Evolutionary conservation across 169 alveolate species (phyloP).

Genomic region (Cytauxzoon felis): DNA sequence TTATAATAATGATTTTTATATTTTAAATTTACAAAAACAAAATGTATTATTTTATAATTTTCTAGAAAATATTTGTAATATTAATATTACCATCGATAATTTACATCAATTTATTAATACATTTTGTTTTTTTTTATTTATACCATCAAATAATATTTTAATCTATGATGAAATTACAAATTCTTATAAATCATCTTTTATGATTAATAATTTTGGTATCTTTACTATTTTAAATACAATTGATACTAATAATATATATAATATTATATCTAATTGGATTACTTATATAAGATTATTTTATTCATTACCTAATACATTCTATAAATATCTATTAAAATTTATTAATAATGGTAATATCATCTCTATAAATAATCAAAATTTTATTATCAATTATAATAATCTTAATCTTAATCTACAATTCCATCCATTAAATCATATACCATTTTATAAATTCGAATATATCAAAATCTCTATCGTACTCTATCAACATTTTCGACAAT

Average conservation of each 20-base stretch:
- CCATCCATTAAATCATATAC: slow-evolving; percentile 10
- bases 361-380: slow-evolving; percentile 15
- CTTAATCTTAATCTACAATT: slow-evolving; percentile 6
- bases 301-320: too few species aligned
- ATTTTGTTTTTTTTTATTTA: slow-evolving; percentile 15
- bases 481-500: slow-evolving; percentile 9
- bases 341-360: too few species aligned
- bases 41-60: slow-evolving; percentile 3
- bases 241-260: slow-evolving; percentile 1
- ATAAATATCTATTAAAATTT: too few species aligned
- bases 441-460: slow-evolving; percentile 51
- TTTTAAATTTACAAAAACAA: slow-evolving; percentile 24
- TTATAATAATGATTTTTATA: neutral
- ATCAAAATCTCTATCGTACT: slow-evolving; percentile 13
- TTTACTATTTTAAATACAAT: slow-evolving; percentile 13
- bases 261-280: slow-evolving; percentile 33
- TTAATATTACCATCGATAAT: slow-evolving; percentile 27
- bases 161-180: slow-evolving; percentile 23
- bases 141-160: slow-evolving; percentile 1
- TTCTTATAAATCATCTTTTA: slow-evolving; percentile 9
- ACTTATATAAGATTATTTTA: slow-evolving; percentile 34
- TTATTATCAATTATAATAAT: neutral
- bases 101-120: slow-evolving; percentile 15
- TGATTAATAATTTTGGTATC: slow-evolving; percentile 28
- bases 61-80: slow-evolving; percentile 22